Base-by-base conservation (phyloP, 140 eudicot species). In the Artemisia princeps region DNA sequence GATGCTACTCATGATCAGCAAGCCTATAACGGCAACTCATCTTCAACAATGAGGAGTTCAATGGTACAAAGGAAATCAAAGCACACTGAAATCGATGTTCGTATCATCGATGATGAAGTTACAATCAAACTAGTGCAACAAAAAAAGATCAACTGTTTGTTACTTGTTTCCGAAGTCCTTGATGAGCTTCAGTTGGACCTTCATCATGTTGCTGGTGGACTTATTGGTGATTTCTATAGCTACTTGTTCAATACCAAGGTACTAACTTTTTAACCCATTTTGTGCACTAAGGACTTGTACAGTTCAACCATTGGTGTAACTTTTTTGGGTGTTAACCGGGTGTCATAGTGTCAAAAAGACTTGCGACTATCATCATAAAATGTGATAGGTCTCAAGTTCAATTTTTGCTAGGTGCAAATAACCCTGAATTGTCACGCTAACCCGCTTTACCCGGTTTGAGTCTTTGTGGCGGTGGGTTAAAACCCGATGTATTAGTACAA, bases 121-220 rank as follows among this genome's bases (percentile, higher is more conserved):
- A 94, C 95, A 19, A 92, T 94, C 6, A 88, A 88, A 72, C 77
- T 94, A 53, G 99, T 88, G 50, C 99, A 94, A 4, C 85, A 87
- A 54, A 94, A 86, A 82, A 78, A 84, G 72, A 78, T 82, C 40
- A 88, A 86, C 37, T 82, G 94, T 65, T 67, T 94, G 76, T 75
- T 88, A 50, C 68, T 80, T 46, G 99, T 88, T 42, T 88, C 96
- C 4, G 84, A 83, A 74, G 87, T 81, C 60, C 90, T 94, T 76
- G 94, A 94, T 79, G 99, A 94, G 50, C 81, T 94, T 52, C 94
- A 88, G 76, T 56, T 94, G 64, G 99, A 94, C 82, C 81, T 94
- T 10, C 88, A 84, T 68, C 95, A 94, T 81, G 99, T 94, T 73
- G 95, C 95, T 24, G 99, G 99, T 33, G 99, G 99, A 46, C 85